Base-by-base conservation (phyloP, 306 rosid genomes). In the Argentina anserina region DNA sequence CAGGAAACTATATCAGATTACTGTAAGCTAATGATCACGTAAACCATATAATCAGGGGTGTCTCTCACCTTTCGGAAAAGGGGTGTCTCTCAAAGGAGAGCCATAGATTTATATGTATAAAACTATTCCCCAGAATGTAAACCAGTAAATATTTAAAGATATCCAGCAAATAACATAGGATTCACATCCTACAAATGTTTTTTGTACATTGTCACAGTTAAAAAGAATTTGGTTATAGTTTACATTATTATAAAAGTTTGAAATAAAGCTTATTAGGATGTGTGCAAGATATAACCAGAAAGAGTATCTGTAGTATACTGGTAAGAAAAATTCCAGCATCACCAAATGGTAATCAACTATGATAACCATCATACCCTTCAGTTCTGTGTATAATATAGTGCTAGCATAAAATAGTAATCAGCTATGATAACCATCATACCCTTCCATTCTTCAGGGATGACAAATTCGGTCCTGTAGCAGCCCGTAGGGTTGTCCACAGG, bases 401-500 rank as follows among this genome's bases (percentile, higher is more conserved):
- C 21, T 18, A 18, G 23, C 70, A 7, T 64, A 47, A 14, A 17
- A 45, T 23, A 1, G 0, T 26, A 23, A 26, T 11, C 7, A 26
- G 20, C 62, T 25, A 25, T 56, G 17, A 25, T 26, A 56, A 23
- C 14, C 62, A 61, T 63, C 78, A 78, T 84, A 94, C 98, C 96
- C 63, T 86, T 85, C 98, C 98, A 94, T 78, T 94, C 95, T 79
- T 88, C 70, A 65, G 97, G 92, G 84, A 88, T 79, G 12, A 85
- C 76, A 71, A 94, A 94, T 74, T 79, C 47, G 29, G 82, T 79
- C 79, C 98, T 86, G 81, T 89, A 94, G 89, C 97, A 94, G 75
- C 98, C 96, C 33, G 98, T 89, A 70, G 98, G 98, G 81, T 94
- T 94, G 47, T 86, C 95, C 72, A 9, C 37, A 2, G 87, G 89